Evolutionary conservation across 305 asterid genomes (phyloP).

Genomic region (Nicotiana rustica): DNA sequence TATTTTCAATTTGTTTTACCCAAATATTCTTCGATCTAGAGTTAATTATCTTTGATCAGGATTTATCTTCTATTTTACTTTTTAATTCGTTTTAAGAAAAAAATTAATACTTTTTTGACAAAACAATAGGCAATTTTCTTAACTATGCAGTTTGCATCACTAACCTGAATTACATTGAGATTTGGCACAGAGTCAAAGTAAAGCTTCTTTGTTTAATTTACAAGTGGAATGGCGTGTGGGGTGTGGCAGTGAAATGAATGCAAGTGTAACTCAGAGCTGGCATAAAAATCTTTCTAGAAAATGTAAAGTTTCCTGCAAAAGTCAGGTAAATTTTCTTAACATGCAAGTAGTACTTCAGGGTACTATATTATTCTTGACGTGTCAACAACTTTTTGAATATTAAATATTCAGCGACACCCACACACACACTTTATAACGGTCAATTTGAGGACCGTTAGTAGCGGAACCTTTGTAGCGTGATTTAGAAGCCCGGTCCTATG

Average conservation of each 20-base stretch:
- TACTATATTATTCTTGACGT: background rate
- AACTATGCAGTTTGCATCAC: background rate
- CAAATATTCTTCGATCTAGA: no score
- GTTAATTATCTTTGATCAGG: no score
- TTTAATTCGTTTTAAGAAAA: no score
- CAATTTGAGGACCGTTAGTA: constrained; percentile 26
- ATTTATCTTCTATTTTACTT: no score
- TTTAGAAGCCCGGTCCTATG: background rate
- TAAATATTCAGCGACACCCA: background rate
- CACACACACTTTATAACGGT: constrained; percentile 13
- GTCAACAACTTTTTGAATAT: constrained; percentile 15
- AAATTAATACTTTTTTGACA: no score
- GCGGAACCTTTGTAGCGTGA: constrained; percentile 20
- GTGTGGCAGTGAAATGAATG: background rate
- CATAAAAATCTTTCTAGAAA: constrained; percentile 28
- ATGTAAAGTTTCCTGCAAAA: constrained; percentile 19
- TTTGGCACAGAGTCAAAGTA: background rate
- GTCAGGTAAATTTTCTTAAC: constrained; percentile 14
- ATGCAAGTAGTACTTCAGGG: background rate
- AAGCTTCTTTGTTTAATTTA: background rate
- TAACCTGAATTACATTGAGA: background rate
- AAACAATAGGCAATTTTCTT: background rate
- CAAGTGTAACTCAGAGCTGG: constrained; percentile 16
- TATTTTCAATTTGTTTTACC: no score
- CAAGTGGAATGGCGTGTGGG: background rate